phyloP scores from a whole-genome alignment of 257 asterid species.

The Salvia hispanica region DNA sequence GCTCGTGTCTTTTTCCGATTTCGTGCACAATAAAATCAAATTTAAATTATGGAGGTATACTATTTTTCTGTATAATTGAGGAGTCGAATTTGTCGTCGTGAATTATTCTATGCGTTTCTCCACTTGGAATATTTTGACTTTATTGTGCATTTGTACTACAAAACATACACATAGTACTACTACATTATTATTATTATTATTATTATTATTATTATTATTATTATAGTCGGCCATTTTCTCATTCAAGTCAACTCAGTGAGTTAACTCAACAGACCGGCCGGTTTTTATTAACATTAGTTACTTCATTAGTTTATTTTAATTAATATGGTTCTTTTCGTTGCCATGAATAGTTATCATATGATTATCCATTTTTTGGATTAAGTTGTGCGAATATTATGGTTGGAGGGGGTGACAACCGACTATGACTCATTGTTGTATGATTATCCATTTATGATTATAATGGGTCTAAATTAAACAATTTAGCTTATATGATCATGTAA shows the following conservation, averaged over 20 bases:
- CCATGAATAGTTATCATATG: too few relatives aligned
- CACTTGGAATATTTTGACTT: constrained; percentile 29
- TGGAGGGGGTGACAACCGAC: too few relatives aligned
- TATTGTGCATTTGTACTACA: background rate
- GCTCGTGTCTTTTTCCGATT: constrained; percentile 32
- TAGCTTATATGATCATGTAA: too few relatives aligned
- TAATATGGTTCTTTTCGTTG: too few relatives aligned
- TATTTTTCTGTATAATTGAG: background rate
- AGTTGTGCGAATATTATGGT: too few relatives aligned
- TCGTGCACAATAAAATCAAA: constrained; percentile 28
- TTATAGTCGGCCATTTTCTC: background rate
- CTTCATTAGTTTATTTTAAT: too few relatives aligned
- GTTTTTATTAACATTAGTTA: too few relatives aligned
- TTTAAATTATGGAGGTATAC: background rate
- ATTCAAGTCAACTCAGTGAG: background rate
- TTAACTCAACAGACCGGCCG: background rate
- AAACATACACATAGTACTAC: too few relatives aligned
- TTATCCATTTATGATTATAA: too few relatives aligned
- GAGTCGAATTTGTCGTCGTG: constrained; percentile 23
- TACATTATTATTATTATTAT: background rate
- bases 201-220: background rate
- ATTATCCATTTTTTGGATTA: too few relatives aligned
- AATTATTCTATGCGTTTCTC: constrained; percentile 25
- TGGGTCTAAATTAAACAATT: too few relatives aligned
- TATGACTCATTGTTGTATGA: too few relatives aligned